These are phyloP conservation scores for Talaromyces thailandensis DNA, from an alignment of 495 filamentous ascomycete genomes.

Conservation along the genomic window DNA sequence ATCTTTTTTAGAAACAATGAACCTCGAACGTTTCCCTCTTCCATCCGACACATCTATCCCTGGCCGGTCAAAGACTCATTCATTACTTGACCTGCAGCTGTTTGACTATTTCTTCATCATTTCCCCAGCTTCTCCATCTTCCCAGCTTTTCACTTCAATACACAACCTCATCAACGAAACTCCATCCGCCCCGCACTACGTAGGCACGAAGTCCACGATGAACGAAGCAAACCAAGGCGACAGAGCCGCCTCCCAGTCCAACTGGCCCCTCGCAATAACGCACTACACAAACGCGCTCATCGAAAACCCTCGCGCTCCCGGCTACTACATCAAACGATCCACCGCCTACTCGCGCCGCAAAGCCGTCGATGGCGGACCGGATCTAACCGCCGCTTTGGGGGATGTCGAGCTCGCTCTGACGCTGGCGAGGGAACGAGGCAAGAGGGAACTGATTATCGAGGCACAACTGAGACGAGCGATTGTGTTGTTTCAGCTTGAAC, in stretches of 20 bases:
- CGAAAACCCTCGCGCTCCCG: slow-evolving; percentile 54
- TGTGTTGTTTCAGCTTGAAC: slow-evolving; percentile 58
- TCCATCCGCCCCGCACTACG: not conserved
- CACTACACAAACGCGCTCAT: slow-evolving; percentile 71
- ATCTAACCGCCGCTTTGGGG: slow-evolving; percentile 49
- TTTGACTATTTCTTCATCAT: not conserved
- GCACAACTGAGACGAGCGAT: slow-evolving; percentile 77
- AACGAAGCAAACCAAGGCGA: slow-evolving; percentile 53
- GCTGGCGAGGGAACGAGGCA: slow-evolving; percentile 61
- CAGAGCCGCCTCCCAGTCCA: slow-evolving; percentile 51
- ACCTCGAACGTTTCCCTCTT: not conserved
- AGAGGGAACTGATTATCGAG: slow-evolving; percentile 68
- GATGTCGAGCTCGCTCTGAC: slow-evolving; percentile 76
- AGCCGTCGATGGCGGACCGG: slow-evolving; percentile 33
- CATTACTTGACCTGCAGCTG: not conserved
- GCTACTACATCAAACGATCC: slow-evolving; percentile 83
- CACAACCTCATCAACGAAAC: not conserved
- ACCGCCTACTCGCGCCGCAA: slow-evolving; percentile 67
- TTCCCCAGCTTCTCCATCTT: not conserved
- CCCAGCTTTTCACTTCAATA: not conserved
- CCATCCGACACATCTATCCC: not conserved
- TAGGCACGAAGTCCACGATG: slow-evolving; percentile 30
- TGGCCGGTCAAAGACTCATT: not conserved
- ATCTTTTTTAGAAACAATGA: not conserved
- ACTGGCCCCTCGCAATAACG: slow-evolving; percentile 59